Conservation (phyloP, 176 grass and related monocot species). For the Carex parvula region DNA sequence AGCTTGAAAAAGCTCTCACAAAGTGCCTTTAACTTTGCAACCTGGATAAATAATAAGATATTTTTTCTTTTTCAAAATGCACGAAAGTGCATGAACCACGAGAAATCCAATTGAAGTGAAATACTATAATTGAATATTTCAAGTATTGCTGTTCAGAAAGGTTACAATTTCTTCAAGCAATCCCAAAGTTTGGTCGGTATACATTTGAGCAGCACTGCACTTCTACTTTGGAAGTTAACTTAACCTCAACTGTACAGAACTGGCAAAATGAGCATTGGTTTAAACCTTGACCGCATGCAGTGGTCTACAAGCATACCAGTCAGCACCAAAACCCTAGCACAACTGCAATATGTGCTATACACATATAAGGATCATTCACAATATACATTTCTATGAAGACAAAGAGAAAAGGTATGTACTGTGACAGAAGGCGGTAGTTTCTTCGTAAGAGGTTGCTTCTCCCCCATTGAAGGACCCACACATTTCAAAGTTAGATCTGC, state of each 20-base stretch:
- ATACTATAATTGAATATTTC: background rate
- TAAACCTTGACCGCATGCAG: background rate
- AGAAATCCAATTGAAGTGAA: background rate
- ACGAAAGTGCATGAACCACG: background rate
- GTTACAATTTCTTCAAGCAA: background rate
- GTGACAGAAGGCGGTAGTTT: slow-evolving; percentile 76
- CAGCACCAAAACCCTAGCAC: background rate
- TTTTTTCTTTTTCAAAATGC: background rate
- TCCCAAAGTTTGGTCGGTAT: background rate
- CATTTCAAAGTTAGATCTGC: slow-evolving; percentile 85
- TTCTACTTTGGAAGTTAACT: background rate
- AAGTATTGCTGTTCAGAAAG: background rate
- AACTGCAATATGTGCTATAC: background rate
- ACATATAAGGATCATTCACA: background rate
- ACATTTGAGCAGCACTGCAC: background rate
- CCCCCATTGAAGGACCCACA: slow-evolving; percentile 89
- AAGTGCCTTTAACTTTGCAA: slow-evolving; percentile 75
- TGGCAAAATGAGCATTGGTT: background rate
- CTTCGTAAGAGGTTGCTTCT: slow-evolving; percentile 74
- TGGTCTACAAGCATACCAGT: slow-evolving; percentile 4
- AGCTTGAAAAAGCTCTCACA: slow-evolving; percentile 94
- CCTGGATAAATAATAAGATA: slow-evolving; percentile 23
- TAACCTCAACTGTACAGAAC: background rate
- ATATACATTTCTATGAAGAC: background rate
- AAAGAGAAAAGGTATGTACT: slow-evolving; percentile 33